Evolutionary conservation across 192 early-diverging fungal species (phyloP).

Genomic region (Backusella luteola): DNA sequence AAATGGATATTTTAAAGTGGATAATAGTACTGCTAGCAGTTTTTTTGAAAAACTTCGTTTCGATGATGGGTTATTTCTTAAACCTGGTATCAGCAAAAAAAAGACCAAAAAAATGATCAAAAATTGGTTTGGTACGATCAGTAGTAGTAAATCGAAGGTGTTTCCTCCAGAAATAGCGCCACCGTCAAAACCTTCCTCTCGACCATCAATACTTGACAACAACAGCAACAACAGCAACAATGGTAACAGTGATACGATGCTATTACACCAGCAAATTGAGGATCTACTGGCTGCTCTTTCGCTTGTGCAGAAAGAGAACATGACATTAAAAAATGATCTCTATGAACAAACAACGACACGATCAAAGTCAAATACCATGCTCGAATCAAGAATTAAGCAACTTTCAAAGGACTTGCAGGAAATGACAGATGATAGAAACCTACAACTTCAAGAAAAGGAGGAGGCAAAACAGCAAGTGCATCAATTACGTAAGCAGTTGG

Average conservation of each 20-base stretch:
- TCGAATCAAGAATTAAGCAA: not conserved
- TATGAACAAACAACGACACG: not conserved
- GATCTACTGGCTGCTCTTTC: not conserved
- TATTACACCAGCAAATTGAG: not conserved
- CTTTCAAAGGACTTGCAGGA: not conserved
- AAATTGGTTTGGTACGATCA: slow-evolving; percentile 1
- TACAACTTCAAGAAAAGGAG: not conserved
- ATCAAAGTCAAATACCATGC: not conserved
- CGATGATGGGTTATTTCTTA: not conserved
- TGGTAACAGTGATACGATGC: not conserved
- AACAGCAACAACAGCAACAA: not conserved
- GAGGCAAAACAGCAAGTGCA: not conserved
- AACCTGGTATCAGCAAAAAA: not conserved
- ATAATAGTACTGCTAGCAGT: not conserved
- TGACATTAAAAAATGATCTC: not conserved
- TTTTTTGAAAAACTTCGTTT: not conserved
- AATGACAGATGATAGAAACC: not conserved
- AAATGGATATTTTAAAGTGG: not conserved
- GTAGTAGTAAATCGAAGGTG: slow-evolving; percentile 1
- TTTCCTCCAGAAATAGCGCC: not conserved
- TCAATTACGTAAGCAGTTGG: not conserved
- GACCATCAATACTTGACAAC: not conserved
- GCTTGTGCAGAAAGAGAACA: not conserved
- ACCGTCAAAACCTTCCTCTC: not conserved
- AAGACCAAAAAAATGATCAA: not conserved